A percentile compares a stretch with the other conserved stretches of the same genome.
These are phyloP conservation scores for Eutrema heterophyllum DNA, from an alignment of 345 rosid species.

Conservation along the genomic window DNA sequence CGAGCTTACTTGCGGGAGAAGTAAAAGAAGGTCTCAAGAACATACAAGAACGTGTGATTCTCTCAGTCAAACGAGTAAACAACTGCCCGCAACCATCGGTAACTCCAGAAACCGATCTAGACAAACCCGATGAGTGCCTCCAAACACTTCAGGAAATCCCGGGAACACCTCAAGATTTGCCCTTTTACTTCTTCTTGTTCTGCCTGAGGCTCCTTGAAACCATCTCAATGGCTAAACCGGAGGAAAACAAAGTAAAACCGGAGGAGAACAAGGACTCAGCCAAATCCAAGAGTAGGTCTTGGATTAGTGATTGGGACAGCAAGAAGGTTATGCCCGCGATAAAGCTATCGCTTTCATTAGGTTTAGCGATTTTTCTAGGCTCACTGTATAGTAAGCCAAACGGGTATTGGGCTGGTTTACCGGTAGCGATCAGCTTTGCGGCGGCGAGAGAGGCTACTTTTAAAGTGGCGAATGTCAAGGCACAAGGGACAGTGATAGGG, in stretches of 20 bases:
- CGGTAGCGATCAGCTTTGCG: constrained; percentile 65
- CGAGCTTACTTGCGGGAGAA: constrained; percentile 31
- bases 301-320: constrained; percentile 25
- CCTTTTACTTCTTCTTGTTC: constrained; percentile 72
- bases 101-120: constrained; percentile 48
- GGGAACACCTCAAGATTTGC: constrained; percentile 43
- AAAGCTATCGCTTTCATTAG: constrained; percentile 62
- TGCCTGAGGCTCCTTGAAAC: constrained; percentile 55
- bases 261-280: constrained; percentile 13
- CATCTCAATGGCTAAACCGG: constrained; percentile 35
- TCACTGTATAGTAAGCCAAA: constrained; percentile 58
- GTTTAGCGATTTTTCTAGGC: constrained; percentile 67
- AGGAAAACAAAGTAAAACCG: constrained; percentile 27
- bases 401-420: constrained; percentile 81
- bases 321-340: constrained; percentile 53
- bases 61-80: constrained; percentile 38
- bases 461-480: constrained; percentile 67
- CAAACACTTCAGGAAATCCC: constrained; percentile 52
- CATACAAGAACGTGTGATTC: constrained; percentile 43
- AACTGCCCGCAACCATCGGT: constrained; percentile 36
- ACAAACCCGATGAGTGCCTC: constrained; percentile 33
- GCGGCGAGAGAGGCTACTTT: constrained; percentile 73
- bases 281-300: constrained; percentile 4
- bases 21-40: constrained; percentile 35
- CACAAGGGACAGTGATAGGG: constrained; percentile 92